Evolutionary conservation across 345 rosid genomes (phyloP).

Genomic region (Camelina laxa): DNA sequence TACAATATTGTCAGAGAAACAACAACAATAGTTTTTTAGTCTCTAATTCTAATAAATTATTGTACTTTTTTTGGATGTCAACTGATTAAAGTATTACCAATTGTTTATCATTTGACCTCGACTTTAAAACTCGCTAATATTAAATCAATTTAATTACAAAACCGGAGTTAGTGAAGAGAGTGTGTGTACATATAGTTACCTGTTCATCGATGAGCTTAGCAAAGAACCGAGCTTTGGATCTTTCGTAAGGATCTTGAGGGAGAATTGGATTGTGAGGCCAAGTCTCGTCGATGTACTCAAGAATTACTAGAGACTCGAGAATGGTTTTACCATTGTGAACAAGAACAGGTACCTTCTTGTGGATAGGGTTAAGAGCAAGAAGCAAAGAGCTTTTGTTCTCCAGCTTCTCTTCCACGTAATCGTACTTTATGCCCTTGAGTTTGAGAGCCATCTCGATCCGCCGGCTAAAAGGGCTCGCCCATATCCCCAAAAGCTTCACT

Average conservation of each 20-base stretch:
- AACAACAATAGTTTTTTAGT: not conserved
- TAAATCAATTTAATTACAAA: not conserved
- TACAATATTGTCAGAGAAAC: not conserved
- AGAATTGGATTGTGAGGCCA: constrained; percentile 51
- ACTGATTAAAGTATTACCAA: not conserved
- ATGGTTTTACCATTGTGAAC: constrained; percentile 53
- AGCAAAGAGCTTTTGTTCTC: constrained; percentile 48
- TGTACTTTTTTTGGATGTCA: not conserved
- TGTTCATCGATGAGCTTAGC: constrained; percentile 48
- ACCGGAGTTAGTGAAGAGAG: not conserved
- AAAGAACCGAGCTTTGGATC: constrained; percentile 53
- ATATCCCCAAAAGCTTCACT: constrained; percentile 53
- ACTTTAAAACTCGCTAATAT: not conserved
- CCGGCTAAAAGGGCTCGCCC: constrained; percentile 53
- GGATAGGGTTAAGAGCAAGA: constrained; percentile 48
- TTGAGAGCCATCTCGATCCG: constrained; percentile 53
- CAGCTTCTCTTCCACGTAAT: constrained; percentile 49
- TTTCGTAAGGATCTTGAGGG: constrained; percentile 50
- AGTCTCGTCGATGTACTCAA: constrained; percentile 58
- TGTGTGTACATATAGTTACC: constrained; percentile 4
- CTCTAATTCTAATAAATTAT: not conserved
- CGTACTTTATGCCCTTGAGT: constrained; percentile 50
- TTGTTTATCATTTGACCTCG: not conserved
- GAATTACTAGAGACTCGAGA: constrained; percentile 49
- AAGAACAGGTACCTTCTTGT: constrained; percentile 56